Evolutionary conservation across 2,329 filamentous ascomycete genomes (phyloP).

Genomic region (Colletotrichum shisoi): DNA sequence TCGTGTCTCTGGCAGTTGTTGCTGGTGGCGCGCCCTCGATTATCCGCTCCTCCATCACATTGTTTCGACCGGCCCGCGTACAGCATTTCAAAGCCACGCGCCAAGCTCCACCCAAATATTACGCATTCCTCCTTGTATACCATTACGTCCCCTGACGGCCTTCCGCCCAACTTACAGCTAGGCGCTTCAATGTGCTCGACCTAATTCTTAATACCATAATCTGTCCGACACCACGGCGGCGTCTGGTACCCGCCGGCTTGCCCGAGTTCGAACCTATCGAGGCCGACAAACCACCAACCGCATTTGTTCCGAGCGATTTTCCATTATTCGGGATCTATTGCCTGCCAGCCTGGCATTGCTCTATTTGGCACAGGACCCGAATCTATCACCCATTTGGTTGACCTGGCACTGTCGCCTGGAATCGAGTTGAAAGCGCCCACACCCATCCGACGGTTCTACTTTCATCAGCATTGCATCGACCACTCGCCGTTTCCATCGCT

Average conservation of each 20-base stretch:
- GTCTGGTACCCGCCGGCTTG: conserved; percentile 38
- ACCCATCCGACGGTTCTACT: not conserved
- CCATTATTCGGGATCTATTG: not conserved
- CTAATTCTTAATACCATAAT: conserved; percentile 40
- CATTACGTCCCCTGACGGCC: conserved; percentile 1
- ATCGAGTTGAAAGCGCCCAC: not conserved
- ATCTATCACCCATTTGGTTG: conserved; percentile 7
- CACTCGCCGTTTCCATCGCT: not conserved
- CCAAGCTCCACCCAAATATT: conserved; percentile 32
- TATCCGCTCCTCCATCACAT: conserved; percentile 20
- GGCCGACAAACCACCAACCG: conserved; percentile 2
- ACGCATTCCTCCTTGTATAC: conserved; percentile 35
- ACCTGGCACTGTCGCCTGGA: not conserved
- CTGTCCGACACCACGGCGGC: conserved; percentile 32
- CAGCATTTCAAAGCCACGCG: conserved; percentile 31
- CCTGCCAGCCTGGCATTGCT: not conserved
- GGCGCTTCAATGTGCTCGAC: conserved; percentile 26
- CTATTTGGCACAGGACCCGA: not conserved
- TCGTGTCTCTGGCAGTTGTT: conserved; percentile 34
- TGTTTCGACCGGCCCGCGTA: conserved; percentile 37
- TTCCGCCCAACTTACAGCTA: conserved; percentile 13
- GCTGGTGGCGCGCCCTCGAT: conserved; percentile 27
- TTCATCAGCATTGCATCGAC: not conserved
- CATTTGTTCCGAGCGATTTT: not conserved
- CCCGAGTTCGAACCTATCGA: conserved; percentile 1